phyloP scores from a whole-genome alignment of 805 yeast genomes.

The Danielia oregonensis region DNA sequence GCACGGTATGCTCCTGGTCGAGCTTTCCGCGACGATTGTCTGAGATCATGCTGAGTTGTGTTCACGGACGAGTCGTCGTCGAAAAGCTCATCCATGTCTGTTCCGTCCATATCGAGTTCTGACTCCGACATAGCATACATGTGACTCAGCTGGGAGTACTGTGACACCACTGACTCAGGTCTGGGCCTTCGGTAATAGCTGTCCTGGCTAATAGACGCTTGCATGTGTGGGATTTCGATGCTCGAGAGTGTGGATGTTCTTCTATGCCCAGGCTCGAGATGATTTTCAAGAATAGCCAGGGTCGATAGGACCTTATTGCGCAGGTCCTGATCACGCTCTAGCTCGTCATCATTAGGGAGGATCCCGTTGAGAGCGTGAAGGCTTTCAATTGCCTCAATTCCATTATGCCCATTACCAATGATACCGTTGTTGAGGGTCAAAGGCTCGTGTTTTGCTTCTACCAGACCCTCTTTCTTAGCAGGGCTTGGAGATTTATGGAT shows the following conservation, averaged over 20 bases:
- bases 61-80: constrained; percentile 35
- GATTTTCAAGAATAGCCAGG: not conserved
- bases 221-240: constrained; percentile 3
- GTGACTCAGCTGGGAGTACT: constrained; percentile 38
- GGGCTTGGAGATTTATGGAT: constrained; percentile 4
- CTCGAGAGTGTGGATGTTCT: not conserved
- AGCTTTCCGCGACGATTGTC: constrained; percentile 12
- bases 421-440: no score
- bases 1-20: constrained; percentile 32
- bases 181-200: constrained; percentile 19
- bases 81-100: constrained; percentile 35
- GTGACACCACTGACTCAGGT: constrained; percentile 41
- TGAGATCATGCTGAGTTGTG: constrained; percentile 27
- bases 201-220: constrained; percentile 7
- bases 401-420: no score
- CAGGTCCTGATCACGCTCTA: not conserved
- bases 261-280: not conserved
- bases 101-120: constrained; percentile 38
- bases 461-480: not conserved
- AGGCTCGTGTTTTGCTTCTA: no score
- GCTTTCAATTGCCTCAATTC: no score
- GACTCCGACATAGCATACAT: constrained; percentile 41
- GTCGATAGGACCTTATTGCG: not conserved
- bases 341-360: no score
- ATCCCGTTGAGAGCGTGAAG: no score